A percentile compares a stretch with the other conserved stretches of the same genome.
Evolutionary conservation across 2,329 filamentous ascomycete species (phyloP).

Genomic region (Capronia coronata): DNA sequence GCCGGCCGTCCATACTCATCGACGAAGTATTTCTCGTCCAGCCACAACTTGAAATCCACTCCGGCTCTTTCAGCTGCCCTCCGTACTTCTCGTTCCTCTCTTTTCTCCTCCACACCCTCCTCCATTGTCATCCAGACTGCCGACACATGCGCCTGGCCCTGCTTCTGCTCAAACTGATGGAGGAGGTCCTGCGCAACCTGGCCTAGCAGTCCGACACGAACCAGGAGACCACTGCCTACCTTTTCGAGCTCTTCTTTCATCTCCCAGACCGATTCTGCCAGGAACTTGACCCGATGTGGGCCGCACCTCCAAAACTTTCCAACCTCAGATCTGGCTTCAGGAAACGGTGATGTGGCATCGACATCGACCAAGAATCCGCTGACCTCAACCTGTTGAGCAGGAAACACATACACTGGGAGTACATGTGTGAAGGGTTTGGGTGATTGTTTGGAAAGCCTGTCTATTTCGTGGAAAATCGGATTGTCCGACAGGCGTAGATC

Average conservation of each 20-base stretch:
- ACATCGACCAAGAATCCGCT: slow-evolving; percentile 61
- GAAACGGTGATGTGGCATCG: slow-evolving; percentile 53
- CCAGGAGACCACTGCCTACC: slow-evolving; percentile 54
- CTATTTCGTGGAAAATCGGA: slow-evolving; percentile 58
- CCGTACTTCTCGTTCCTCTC: slow-evolving; percentile 55
- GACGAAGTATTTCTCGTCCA: slow-evolving; percentile 71
- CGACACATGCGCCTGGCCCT: slow-evolving; percentile 45
- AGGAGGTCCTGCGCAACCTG: slow-evolving; percentile 57
- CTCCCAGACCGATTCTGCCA: slow-evolving; percentile 67
- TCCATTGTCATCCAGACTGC: slow-evolving; percentile 70
- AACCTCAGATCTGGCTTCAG: slow-evolving; percentile 59
- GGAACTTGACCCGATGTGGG: slow-evolving; percentile 63
- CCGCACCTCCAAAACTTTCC: slow-evolving; percentile 68
- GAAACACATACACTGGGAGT: slow-evolving; percentile 64
- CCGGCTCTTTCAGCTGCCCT: slow-evolving; percentile 47
- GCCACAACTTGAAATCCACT: slow-evolving; percentile 59
- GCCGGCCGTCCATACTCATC: slow-evolving; percentile 58
- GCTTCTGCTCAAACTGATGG: slow-evolving; percentile 40
- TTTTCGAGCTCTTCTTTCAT: slow-evolving; percentile 57
- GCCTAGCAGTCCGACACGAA: slow-evolving; percentile 57
- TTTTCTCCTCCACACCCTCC: slow-evolving; percentile 61
- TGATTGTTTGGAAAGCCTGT: slow-evolving; percentile 43
- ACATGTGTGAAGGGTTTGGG: slow-evolving; percentile 54
- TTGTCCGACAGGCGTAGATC: slow-evolving; percentile 71
- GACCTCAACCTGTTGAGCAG: slow-evolving; percentile 64